Base-by-base conservation (phyloP, 2,329 filamentous ascomycete genomes). In the Pyrenochaeta sp. region DNA sequence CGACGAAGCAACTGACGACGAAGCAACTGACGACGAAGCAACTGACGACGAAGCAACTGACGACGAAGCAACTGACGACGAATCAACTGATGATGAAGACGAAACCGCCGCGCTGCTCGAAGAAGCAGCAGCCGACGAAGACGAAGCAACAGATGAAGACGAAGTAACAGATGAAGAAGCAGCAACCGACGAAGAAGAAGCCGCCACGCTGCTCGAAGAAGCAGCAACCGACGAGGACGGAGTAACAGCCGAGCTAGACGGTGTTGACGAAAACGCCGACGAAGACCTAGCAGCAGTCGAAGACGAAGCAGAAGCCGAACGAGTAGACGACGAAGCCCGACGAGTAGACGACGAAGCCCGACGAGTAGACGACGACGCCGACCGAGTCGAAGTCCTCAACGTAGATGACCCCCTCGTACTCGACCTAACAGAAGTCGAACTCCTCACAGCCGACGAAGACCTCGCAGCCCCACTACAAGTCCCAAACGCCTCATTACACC, bases 71-170 rank as follows among this genome's bases (percentile, higher is more conserved):
- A 13, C 13, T 15, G 32, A 12, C 32, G 32, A 36, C 81, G 68
- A 88, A 86, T 57, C 85, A 81, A 56, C 84, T 82, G 28, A 88
- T 72, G 8, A 86, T 82, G 50, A 86, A 74, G 30, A 87, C 19
- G 19, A 19, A 19, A 19, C 19, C 19, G 19, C 19, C 19, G 19
- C 19, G 19, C 19, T 19, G 19, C 19, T 19, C 19, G 19, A 19
- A 19, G 19, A 19, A 19, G 19, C 19, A 80, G 15, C 32, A 36
- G 12, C 32, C 32, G 32, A 15, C 12, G 32, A 12, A 4, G 32
- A 36, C 3, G 32, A 36, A 36, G 32, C 32, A 12, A 36, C 32
- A 3, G 32, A 36, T 9, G 32, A 36, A 3, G 32, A 36, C 8
- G 32, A 36, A 13, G 12, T 9, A 8, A 36, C 32, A 9, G 32